Evolutionary conservation across 2,329 filamentous ascomycete species (phyloP).

Genomic region (Fusarium hostae): DNA sequence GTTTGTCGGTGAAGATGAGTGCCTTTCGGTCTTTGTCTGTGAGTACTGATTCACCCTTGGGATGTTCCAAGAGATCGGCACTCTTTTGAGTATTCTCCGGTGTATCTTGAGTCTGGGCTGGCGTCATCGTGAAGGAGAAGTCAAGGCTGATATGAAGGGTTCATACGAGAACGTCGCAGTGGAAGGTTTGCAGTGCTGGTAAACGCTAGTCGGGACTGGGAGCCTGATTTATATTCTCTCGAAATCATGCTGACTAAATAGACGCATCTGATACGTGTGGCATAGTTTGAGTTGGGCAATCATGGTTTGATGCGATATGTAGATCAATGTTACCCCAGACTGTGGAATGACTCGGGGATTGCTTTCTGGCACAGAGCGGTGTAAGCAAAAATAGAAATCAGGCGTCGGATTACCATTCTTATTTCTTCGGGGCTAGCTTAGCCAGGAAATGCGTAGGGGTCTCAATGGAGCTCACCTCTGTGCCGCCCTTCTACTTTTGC

Average conservation of each 20-base stretch:
- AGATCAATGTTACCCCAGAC: not conserved
- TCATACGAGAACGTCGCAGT: not conserved
- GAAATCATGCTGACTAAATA: not conserved
- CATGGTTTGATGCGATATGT: not conserved
- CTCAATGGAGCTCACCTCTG: not conserved
- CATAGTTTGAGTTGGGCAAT: too few species aligned
- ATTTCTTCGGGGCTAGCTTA: not conserved
- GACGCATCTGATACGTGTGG: not conserved
- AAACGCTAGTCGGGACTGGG: rapidly evolving
- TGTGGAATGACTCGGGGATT: not conserved
- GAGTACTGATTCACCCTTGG: not conserved
- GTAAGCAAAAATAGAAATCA: not conserved
- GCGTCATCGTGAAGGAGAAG: not conserved
- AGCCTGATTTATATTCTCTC: not conserved
- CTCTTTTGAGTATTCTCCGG: not conserved
- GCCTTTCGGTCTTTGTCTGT: slow-evolving; percentile 4
- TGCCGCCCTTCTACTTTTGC: not conserved
- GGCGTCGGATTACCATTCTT: not conserved
- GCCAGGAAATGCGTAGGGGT: not conserved
- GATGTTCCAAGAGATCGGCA: not conserved
- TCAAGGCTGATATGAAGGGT: rapidly evolving
- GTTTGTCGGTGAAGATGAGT: slow-evolving; percentile 1
- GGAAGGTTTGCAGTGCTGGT: rapidly evolving
- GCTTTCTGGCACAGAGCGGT: not conserved
- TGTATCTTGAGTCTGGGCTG: not conserved